Evolutionary conservation across 192 early-diverging fungal species (phyloP), one percentile per base, ranked within the genome.

Genomic region (Lobosporangium transversale): DNA sequence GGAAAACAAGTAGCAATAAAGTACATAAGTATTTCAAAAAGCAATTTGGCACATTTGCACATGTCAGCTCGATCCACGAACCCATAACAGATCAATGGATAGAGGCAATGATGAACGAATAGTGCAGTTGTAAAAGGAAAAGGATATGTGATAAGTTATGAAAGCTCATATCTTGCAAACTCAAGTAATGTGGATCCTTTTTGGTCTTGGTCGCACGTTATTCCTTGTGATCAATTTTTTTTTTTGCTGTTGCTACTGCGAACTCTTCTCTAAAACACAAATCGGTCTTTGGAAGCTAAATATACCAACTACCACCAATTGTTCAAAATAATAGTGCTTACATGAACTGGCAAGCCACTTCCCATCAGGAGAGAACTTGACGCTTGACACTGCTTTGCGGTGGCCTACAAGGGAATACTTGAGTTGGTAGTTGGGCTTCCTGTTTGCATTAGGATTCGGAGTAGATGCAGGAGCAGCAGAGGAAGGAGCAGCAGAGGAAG

Each of bases 301-400:
- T n/a, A n/a, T n/a, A n/a, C n/a, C n/a, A n/a, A n/a, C n/a, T n/a
- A n/a, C n/a, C n/a, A n/a, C n/a, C n/a, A n/a, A n/a, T n/a, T n/a
- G n/a, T n/a, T n/a, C n/a, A n/a, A n/a, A n/a, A n/a, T n/a, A n/a
- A n/a, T n/a, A n/a, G n/a, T n/a, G 37, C 89, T 84, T 87, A 93
- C 93, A 93, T 30, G 89, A 81, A 48, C 93, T 95, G 43, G 96
- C 97, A 29, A 99, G 87, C 95, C 94, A 97, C 78, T 92, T 91
- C 32, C 98, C 98, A 76, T 98, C 96, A 6, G 98, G 98, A 21
- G 97, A 98, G 74, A 97, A 98, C 80, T 98, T 98, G 15, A 98
- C 96, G 52, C 93, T 90, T 0, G 96, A 97, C 0, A 98, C 89
- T 6, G 94, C 91, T 84, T 94, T 97, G 45, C 93, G 93, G 81